Percentiles rank a stretch among this genome's conserved stretches.
Conservation (phyloP, 2,329 filamentous ascomycete species). For the Fusarium musae region DNA sequence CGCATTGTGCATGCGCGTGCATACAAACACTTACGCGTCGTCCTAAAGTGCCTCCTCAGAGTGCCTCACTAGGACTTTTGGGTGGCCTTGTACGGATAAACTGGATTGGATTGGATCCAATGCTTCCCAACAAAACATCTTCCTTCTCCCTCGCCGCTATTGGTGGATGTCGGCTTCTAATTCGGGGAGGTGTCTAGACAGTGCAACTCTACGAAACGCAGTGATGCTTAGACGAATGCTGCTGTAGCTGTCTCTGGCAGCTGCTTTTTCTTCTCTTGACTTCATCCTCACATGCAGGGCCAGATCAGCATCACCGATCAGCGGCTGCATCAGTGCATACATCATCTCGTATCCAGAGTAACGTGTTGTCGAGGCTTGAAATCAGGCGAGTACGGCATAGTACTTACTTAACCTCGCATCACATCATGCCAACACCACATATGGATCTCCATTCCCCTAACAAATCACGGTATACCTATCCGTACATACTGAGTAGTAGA, state of each 20-base stretch:
- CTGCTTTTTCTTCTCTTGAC: not conserved
- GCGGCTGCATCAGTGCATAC: not conserved
- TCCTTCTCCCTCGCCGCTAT: conserved; percentile 2
- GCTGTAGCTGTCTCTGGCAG: not conserved
- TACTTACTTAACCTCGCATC: conserved; percentile 5
- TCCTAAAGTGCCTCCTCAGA: conserved; percentile 8
- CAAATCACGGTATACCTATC: not conserved
- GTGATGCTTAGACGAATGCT: conserved; percentile 4
- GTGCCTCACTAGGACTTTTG: not conserved
- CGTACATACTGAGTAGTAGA: not conserved
- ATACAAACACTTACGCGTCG: conserved; percentile 29
- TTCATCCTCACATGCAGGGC: not conserved
- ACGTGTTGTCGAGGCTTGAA: not conserved
- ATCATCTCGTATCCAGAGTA: conserved; percentile 25
- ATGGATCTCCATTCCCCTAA: not conserved
- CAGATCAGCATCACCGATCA: conserved; percentile 13
- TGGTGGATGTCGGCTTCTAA: conserved; percentile 24
- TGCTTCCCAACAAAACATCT: not conserved
- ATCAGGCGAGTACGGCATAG: conserved; percentile 1
- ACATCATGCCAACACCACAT: not conserved
- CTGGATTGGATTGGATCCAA: not conserved
- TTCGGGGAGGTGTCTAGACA: conserved; percentile 1
- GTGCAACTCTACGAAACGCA: conserved; percentile 18
- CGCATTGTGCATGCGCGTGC: conserved; percentile 5
- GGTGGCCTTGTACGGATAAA: not conserved